Conservation (phyloP, 331 rosid species). For the Erythrophleum ivorense region DNA sequence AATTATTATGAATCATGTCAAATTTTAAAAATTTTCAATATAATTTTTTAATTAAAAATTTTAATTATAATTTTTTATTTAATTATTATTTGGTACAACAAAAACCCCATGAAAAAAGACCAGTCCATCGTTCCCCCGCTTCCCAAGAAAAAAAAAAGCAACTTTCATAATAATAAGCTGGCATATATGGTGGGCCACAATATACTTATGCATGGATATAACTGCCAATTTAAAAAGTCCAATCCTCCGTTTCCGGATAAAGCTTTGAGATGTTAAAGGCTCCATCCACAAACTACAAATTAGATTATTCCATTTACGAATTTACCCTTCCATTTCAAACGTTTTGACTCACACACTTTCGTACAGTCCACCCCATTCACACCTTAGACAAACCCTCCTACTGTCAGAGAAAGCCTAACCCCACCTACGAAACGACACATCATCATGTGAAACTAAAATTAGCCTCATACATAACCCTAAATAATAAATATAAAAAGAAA, state of each 20-base stretch:
- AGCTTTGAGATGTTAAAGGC: conserved; percentile 22
- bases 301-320: neutral
- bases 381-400: conserved; percentile 45
- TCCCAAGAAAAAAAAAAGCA: neutral
- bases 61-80: no score
- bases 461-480: conserved; percentile 55
- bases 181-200: conserved; percentile 35
- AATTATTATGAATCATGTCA: no score
- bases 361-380: conserved; percentile 46
- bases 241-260: conserved; percentile 40
- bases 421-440: conserved; percentile 53
- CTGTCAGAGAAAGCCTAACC: conserved; percentile 39
- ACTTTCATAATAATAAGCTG: neutral
- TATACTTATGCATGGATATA: conserved; percentile 51
- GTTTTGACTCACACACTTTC: neutral
- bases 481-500: conserved; percentile 38
- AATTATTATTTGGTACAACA: neutral
- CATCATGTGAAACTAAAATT: conserved; percentile 41
- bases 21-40: no score
- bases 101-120: neutral
- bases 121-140: neutral
- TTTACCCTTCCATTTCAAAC: conserved; percentile 33
- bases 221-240: conserved; percentile 45
- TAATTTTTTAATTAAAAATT: no score
- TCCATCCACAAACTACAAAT: neutral